phyloP scores from a whole-genome alignment of 73 alveolate genomes.

The Symbiodinium pilosum region DNA sequence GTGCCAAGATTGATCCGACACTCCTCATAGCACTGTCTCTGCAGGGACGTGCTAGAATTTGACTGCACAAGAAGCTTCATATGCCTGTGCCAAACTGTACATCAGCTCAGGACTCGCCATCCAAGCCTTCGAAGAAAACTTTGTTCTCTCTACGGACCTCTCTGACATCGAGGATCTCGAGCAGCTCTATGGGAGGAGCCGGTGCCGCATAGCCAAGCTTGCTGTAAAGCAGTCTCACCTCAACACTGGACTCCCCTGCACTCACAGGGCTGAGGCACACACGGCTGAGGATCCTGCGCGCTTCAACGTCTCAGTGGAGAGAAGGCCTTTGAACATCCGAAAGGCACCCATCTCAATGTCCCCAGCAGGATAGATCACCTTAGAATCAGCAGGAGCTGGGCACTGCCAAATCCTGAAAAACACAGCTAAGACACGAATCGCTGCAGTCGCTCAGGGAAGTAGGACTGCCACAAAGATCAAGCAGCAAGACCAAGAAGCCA shows the following conservation, averaged over 20 bases:
- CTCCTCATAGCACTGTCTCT: no score
- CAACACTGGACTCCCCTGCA: neutral
- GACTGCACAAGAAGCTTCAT: neutral
- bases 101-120: constrained; percentile 7
- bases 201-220: constrained; percentile 88
- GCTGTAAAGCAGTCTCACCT: constrained; percentile 91
- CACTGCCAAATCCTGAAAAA: no score
- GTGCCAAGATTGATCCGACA: neutral
- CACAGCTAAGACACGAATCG: constrained; percentile 26
- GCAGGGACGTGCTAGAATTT: no score
- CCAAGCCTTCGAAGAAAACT: constrained; percentile 79
- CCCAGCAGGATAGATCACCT: constrained; percentile 86
- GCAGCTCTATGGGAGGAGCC: constrained; percentile 66
- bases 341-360: constrained; percentile 91
- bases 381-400: neutral
- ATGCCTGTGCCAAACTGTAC: neutral
- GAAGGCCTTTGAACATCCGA: constrained; percentile 78
- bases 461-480: constrained; percentile 19
- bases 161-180: constrained; percentile 49
- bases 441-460: constrained; percentile 89
- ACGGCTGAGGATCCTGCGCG: neutral
- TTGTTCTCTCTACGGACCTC: constrained; percentile 92
- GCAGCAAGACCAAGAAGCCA: neutral
- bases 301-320: constrained; percentile 81
- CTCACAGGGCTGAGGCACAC: no score